Conservation (phyloP, 148 eudicot genomes). For the Fagopyrum tataricum region DNA sequence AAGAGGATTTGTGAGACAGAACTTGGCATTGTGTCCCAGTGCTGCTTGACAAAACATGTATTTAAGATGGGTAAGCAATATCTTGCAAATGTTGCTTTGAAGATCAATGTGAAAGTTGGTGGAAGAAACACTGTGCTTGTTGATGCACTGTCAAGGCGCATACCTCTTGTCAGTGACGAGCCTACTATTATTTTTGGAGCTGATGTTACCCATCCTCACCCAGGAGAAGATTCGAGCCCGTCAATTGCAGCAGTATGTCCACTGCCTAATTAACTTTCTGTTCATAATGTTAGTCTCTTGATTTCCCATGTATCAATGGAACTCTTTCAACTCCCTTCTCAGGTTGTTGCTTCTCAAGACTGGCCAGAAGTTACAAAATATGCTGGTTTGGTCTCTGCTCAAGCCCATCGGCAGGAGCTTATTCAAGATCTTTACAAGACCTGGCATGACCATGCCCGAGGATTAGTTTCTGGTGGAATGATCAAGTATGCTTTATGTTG, state of each 20-base stretch:
- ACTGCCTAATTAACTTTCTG: neutral
- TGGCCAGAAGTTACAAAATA: conserved; percentile 83
- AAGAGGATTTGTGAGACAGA: conserved; percentile 86
- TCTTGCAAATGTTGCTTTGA: conserved; percentile 60
- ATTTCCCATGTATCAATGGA: neutral
- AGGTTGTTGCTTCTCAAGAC: conserved; percentile 86
- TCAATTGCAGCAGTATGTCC: conserved; percentile 68
- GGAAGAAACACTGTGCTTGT: conserved; percentile 71
- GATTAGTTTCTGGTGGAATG: conserved; percentile 62
- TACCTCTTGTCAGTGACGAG: conserved; percentile 52
- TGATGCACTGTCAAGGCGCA: conserved; percentile 57
- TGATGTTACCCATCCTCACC: conserved; percentile 81
- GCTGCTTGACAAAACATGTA: conserved; percentile 74
- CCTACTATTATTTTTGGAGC: conserved; percentile 82
- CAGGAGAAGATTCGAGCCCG: conserved; percentile 81
- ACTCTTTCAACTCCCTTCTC: neutral
- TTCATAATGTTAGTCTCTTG: neutral
- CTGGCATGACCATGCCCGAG: conserved; percentile 61
- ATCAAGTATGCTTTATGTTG: conserved; percentile 35
- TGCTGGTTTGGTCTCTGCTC: conserved; percentile 75
- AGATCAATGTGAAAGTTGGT: conserved; percentile 73
- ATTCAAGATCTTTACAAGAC: conserved; percentile 63
- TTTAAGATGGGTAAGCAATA: conserved; percentile 57
- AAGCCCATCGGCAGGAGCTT: conserved; percentile 72
- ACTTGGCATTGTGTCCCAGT: conserved; percentile 76